Evolutionary conservation across 257 asterid genomes (phyloP).

Genomic region (Petrea volubilis): DNA sequence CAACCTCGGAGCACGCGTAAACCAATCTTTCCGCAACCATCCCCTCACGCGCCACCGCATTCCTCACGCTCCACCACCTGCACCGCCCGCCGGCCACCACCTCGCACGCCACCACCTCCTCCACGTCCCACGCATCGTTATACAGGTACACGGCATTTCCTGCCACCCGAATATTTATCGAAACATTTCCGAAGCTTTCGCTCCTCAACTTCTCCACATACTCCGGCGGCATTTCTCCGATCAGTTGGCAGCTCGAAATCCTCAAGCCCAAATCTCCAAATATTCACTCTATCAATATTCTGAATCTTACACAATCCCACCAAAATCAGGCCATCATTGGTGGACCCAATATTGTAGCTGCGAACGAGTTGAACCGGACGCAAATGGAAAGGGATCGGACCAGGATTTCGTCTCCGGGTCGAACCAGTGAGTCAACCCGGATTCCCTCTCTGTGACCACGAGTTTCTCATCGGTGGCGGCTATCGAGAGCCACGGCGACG

Average conservation of each 20-base stretch:
- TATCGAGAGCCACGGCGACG: constrained; percentile 53
- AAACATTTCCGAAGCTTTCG: constrained; percentile 34
- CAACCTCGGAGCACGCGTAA: constrained; percentile 48
- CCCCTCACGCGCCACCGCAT: constrained; percentile 37
- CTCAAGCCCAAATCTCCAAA: constrained; percentile 42
- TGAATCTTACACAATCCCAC: constrained; percentile 40
- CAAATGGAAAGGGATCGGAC: constrained; percentile 40
- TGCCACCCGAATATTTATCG: constrained; percentile 38
- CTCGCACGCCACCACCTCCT: constrained; percentile 71
- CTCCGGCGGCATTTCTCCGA: constrained; percentile 62
- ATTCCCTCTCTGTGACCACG: constrained; percentile 44
- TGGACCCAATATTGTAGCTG: constrained; percentile 43
- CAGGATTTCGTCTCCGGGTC: constrained; percentile 51
- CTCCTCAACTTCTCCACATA: constrained; percentile 39
- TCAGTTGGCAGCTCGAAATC: constrained; percentile 32
- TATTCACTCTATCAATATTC: constrained; percentile 38
- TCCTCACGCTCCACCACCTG: constrained; percentile 65
- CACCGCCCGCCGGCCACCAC: constrained; percentile 37
- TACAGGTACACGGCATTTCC: constrained; percentile 48
- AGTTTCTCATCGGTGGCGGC: constrained; percentile 49
- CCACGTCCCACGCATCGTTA: constrained; percentile 35
- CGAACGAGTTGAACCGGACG: constrained; percentile 36
- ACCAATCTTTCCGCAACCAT: constrained; percentile 39
- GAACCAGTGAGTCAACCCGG: constrained; percentile 57
- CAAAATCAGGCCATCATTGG: constrained; percentile 33